A percentile compares a stretch with the other conserved stretches of the same genome.
Conservation (phyloP, 768 basidiomycete species). For the Lentinula boryana region DNA sequence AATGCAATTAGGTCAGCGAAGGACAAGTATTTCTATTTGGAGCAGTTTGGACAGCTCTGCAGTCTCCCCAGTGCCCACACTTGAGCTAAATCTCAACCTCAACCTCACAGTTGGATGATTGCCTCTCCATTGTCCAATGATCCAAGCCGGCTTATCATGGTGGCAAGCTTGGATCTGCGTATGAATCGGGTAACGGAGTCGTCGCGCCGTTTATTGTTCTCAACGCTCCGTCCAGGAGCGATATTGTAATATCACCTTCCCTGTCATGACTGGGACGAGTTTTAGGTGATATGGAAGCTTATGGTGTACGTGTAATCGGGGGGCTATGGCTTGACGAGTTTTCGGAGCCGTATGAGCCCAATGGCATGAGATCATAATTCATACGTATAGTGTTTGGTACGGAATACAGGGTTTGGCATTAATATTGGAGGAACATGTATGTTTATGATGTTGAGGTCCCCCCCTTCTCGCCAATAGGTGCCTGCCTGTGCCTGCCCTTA, state of each 20-base stretch:
- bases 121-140: constrained; percentile 73
- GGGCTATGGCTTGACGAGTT: constrained; percentile 64
- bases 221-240: constrained; percentile 75
- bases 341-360: background rate
- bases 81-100: background rate
- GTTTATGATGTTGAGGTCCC: constrained; percentile 63
- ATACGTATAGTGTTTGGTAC: constrained; percentile 55
- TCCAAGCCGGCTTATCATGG: constrained; percentile 68
- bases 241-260: constrained; percentile 73
- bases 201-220: constrained; percentile 68
- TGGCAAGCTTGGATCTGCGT: constrained; percentile 85
- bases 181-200: constrained; percentile 54
- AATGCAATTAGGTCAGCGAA: background rate
- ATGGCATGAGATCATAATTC: background rate
- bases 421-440: constrained; percentile 82
- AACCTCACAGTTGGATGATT: constrained; percentile 60
- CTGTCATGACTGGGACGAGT: constrained; percentile 68
- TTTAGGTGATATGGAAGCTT: constrained; percentile 75
- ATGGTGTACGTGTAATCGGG: constrained; percentile 77
- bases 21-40: too few species aligned
- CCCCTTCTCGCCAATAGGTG: too few species aligned
- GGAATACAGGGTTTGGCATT: constrained; percentile 73
- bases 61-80: background rate
- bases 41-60: too few species aligned
- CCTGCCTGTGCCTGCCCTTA: too few species aligned